A percentile compares a stretch with the other conserved stretches of the same genome.
Evolutionary conservation across 1,284 basidiomycete genomes (phyloP).

Genomic region (Boletus putidus): DNA sequence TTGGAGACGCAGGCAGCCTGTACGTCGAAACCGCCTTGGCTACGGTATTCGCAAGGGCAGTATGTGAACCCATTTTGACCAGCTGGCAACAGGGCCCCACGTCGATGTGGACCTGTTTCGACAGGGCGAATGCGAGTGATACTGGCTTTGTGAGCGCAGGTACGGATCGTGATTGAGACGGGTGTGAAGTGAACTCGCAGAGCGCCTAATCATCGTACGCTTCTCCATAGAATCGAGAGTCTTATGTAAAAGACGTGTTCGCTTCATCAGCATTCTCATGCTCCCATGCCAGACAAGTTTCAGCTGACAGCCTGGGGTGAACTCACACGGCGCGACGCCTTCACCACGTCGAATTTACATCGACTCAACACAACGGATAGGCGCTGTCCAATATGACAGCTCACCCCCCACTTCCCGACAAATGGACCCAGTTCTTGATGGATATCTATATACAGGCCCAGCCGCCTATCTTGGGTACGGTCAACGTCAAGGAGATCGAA

Average conservation of each 20-base stretch:
- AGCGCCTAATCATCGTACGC: too few relatives aligned
- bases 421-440: constrained; percentile 33
- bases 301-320: background rate
- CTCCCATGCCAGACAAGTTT: background rate
- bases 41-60: constrained; percentile 73
- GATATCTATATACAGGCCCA: constrained; percentile 43
- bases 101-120: too few relatives aligned
- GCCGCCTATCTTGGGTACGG: constrained; percentile 51
- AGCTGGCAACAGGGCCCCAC: too few relatives aligned
- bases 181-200: too few relatives aligned
- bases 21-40: constrained; percentile 61
- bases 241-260: too few relatives aligned
- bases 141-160: too few relatives aligned
- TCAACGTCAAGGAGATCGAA: constrained; percentile 52
- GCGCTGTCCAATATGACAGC: constrained; percentile 24
- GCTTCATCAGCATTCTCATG: too few relatives aligned
- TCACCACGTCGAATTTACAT: background rate
- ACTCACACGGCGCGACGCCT: background rate
- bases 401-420: constrained; percentile 19
- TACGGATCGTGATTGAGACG: too few relatives aligned
- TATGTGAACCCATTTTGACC: constrained; percentile 91
- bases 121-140: too few relatives aligned
- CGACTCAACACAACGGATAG: background rate
- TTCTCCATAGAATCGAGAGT: too few relatives aligned
- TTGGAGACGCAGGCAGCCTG: constrained; percentile 56